These are phyloP conservation scores for Ustilago esculenta DNA, from an alignment of 1,284 basidiomycete genomes.

Conservation along the genomic window DNA sequence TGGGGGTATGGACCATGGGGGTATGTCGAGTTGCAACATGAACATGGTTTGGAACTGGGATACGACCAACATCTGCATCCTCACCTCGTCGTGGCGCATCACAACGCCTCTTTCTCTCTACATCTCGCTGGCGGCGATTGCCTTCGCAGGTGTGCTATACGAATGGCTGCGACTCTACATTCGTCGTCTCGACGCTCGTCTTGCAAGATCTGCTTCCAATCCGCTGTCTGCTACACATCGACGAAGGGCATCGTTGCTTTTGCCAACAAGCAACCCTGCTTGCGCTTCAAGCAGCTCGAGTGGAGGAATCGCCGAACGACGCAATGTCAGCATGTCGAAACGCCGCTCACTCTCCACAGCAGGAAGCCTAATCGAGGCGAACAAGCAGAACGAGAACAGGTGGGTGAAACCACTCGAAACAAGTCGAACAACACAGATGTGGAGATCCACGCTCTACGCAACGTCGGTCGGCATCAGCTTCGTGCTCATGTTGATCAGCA, in stretches of 20 bases:
- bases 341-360: not conserved
- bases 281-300: not conserved
- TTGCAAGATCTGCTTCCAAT: not conserved
- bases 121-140: conserved; percentile 19
- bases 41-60: conserved; percentile 48
- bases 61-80: conserved; percentile 33
- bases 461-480: conserved; percentile 38
- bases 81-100: conserved; percentile 36
- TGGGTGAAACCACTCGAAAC: conserved; percentile 18
- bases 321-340: conserved; percentile 7
- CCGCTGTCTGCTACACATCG: conserved; percentile 2
- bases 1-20: conserved; percentile 18
- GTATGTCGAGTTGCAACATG: conserved; percentile 27
- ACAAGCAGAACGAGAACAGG: not conserved
- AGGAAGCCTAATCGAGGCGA: not conserved
- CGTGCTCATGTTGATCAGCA: conserved; percentile 54
- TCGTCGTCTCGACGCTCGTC: conserved; percentile 8
- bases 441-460: conserved; percentile 40
- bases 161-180: conserved; percentile 39
- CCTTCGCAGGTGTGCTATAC: conserved; percentile 11
- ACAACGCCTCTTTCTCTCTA: conserved; percentile 23
- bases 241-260: conserved; percentile 10
- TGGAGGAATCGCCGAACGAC: not conserved
- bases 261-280: conserved; percentile 3
- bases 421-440: conserved; percentile 8